These are phyloP conservation scores for Serendipita sp. DNA, from an alignment of 768 basidiomycete genomes.

Conservation along the genomic window DNA sequence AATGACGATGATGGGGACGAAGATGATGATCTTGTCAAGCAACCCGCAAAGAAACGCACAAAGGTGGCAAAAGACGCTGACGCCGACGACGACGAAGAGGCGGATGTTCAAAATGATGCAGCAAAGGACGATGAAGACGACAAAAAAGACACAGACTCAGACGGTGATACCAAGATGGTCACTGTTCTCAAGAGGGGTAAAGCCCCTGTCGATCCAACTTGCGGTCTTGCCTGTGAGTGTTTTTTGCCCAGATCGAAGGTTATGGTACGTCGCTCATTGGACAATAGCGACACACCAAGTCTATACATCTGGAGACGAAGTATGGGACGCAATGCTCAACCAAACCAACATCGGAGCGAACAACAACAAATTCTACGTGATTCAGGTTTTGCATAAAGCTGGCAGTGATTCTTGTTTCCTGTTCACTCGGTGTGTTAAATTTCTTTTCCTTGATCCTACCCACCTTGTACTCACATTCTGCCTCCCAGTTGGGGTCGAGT, in stretches of 20 bases:
- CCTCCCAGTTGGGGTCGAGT: constrained; percentile 24
- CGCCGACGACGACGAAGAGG: constrained; percentile 17
- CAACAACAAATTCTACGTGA: constrained; percentile 39
- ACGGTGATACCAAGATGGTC: constrained; percentile 13
- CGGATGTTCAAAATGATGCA: constrained; percentile 10
- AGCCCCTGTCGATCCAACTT: constrained; percentile 38
- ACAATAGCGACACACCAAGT: constrained; percentile 37
- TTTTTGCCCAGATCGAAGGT: background rate
- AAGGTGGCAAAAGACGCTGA: constrained; percentile 18
- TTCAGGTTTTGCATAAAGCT: constrained; percentile 39
- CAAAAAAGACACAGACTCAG: background rate
- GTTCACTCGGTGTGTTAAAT: constrained; percentile 46
- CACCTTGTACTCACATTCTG: background rate
- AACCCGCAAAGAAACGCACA: constrained; percentile 10
- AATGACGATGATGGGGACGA: constrained; percentile 12
- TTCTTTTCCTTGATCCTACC: no score
- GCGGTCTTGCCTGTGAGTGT: constrained; percentile 31
- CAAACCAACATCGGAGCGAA: constrained; percentile 21
- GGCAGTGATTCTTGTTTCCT: constrained; percentile 23
- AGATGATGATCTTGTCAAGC: constrained; percentile 4
- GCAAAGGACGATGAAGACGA: constrained; percentile 14
- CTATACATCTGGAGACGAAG: constrained; percentile 24
- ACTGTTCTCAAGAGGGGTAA: constrained; percentile 37
- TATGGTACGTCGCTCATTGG: background rate
- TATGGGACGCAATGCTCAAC: constrained; percentile 45